These are phyloP conservation scores for Orychophragmus violaceus DNA, from an alignment of 345 rosid species.

Conservation along the genomic window DNA sequence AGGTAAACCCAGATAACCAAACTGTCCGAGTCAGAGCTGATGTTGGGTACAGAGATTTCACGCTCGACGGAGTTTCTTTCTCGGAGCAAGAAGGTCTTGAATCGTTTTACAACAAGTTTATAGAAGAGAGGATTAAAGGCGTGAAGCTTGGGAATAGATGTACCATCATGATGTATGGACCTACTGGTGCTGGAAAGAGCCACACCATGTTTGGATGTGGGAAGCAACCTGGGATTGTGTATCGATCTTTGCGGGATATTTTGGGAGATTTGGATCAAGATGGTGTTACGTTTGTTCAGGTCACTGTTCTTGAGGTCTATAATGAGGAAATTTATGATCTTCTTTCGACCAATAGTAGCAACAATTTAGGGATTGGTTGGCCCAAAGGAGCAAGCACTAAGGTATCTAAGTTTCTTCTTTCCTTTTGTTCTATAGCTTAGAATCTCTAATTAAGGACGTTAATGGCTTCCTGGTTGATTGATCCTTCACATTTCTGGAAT, in stretches of 20 bases:
- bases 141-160: slow-evolving; percentile 79
- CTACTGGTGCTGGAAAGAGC: slow-evolving; percentile 95
- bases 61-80: slow-evolving; percentile 78
- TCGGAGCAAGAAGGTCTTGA: slow-evolving; percentile 75
- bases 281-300: slow-evolving; percentile 71
- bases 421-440: background rate
- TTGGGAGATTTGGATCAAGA: slow-evolving; percentile 53
- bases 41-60: slow-evolving; percentile 80
- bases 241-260: slow-evolving; percentile 61
- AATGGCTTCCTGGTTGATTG: background rate
- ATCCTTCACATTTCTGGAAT: background rate
- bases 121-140: slow-evolving; percentile 63
- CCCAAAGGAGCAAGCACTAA: slow-evolving; percentile 71
- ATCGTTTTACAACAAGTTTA: slow-evolving; percentile 66
- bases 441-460: background rate
- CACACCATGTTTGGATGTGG: slow-evolving; percentile 91
- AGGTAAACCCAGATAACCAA: slow-evolving; percentile 49
- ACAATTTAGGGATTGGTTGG: slow-evolving; percentile 75
- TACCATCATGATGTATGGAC: slow-evolving; percentile 96
- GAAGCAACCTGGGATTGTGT: slow-evolving; percentile 89
- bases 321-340: slow-evolving; percentile 96
- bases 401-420: slow-evolving; percentile 23
- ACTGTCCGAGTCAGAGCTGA: slow-evolving; percentile 78
- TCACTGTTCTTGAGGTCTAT: slow-evolving; percentile 83
- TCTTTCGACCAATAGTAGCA: slow-evolving; percentile 53